Conservation (phyloP, 805 yeast species). For the Yarrowia sp. region DNA sequence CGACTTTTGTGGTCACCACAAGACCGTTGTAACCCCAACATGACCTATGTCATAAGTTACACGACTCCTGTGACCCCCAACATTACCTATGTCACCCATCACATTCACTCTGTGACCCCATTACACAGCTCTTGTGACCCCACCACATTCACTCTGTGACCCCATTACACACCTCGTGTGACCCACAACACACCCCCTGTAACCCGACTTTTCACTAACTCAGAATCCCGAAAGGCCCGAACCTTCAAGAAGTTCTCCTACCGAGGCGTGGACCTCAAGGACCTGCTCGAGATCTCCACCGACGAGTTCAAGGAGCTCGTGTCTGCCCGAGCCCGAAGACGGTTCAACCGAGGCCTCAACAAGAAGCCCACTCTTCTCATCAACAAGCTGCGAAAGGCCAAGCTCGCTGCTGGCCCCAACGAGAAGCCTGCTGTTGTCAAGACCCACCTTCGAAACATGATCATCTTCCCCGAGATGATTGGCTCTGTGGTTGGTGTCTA, state of each 20-base stretch:
- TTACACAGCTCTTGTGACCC: too few relatives aligned
- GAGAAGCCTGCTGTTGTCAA: slow-evolving; percentile 98
- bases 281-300: slow-evolving; percentile 87
- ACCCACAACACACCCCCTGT: not conserved
- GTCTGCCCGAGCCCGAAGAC: slow-evolving; percentile 99
- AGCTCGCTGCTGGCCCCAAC: slow-evolving; percentile 69
- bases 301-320: slow-evolving; percentile 97
- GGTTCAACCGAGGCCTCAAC: slow-evolving; percentile 97
- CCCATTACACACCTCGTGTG: too few relatives aligned
- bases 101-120: too few relatives aligned
- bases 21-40: too few relatives aligned
- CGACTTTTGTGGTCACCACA: too few relatives aligned
- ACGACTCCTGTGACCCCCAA: too few relatives aligned
- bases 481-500: slow-evolving; percentile 98
- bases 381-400: slow-evolving; percentile 97
- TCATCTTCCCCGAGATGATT: slow-evolving; percentile 99
- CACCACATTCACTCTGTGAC: too few relatives aligned
- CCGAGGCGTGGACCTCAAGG: slow-evolving; percentile 98
- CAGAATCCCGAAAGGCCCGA: slow-evolving; percentile 51
- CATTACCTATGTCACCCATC: too few relatives aligned
- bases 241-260: slow-evolving; percentile 96
- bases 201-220: slow-evolving; percentile 27
- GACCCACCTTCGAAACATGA: slow-evolving; percentile 99
- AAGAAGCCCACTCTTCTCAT: slow-evolving; percentile 93
- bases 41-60: too few relatives aligned